phyloP scores from a whole-genome alignment of 1,284 basidiomycete genomes.

The Trichosporon ovoides region DNA sequence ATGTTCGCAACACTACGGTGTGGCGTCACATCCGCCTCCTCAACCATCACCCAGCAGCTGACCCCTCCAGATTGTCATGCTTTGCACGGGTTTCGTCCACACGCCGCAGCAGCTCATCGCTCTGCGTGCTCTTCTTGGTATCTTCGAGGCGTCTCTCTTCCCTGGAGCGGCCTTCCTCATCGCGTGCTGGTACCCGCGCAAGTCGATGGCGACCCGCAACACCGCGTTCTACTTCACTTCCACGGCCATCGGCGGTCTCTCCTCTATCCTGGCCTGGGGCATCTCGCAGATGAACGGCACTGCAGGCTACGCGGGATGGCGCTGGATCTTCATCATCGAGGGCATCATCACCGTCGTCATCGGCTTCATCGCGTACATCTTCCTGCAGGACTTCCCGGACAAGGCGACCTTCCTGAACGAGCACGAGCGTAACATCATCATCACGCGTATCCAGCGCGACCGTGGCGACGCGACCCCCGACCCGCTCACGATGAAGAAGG shows the following conservation, averaged over 20 bases:
- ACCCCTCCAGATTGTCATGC: slow-evolving; percentile 24
- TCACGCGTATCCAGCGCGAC: slow-evolving; percentile 17
- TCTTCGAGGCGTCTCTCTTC: slow-evolving; percentile 28
- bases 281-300: slow-evolving; percentile 11
- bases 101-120: slow-evolving; percentile 29
- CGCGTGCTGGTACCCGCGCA: slow-evolving; percentile 22
- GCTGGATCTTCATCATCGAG: slow-evolving; percentile 20
- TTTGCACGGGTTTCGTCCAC: slow-evolving; percentile 35
- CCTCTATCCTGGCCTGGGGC: slow-evolving; percentile 11
- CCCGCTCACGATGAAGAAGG: slow-evolving; percentile 39
- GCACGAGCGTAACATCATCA: slow-evolving; percentile 12
- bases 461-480: slow-evolving; percentile 47
- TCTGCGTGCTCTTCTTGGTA: slow-evolving; percentile 21
- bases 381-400: slow-evolving; percentile 18
- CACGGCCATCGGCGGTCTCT: slow-evolving; percentile 16
- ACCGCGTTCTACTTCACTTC: slow-evolving; percentile 18
- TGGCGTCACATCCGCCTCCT: too few species aligned
- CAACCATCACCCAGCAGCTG: not conserved
- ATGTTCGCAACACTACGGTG: too few species aligned
- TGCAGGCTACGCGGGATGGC: slow-evolving; percentile 8
- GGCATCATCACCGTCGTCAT: slow-evolving; percentile 37
- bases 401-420: slow-evolving; percentile 11
- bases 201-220: slow-evolving; percentile 18
- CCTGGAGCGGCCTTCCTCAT: slow-evolving; percentile 26
- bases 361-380: slow-evolving; percentile 21